These are phyloP conservation scores for Corniculantispora saksenae DNA, from an alignment of 2,329 filamentous ascomycete species.

Conservation along the genomic window DNA sequence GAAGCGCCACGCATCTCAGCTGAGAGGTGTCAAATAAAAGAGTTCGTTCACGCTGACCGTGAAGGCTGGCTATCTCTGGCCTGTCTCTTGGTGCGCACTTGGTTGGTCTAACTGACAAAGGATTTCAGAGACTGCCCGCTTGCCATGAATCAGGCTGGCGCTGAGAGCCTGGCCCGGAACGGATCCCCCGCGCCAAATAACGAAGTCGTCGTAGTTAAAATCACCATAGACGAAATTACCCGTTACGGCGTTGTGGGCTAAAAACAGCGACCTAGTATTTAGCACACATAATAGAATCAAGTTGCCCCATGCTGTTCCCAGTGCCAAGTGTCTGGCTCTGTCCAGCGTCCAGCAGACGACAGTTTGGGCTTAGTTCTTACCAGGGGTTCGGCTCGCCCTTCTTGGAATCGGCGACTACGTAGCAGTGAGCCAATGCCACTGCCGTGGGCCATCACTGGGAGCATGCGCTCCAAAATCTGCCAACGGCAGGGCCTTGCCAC, in stretches of 20 bases:
- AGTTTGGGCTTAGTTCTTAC: constrained; percentile 2
- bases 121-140: neutral
- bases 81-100: neutral
- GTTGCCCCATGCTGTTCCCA: neutral
- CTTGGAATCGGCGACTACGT: neutral
- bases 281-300: neutral
- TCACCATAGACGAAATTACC: neutral
- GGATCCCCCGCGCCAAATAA: neutral
- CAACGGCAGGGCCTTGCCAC: neutral
- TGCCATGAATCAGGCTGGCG: neutral
- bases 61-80: neutral
- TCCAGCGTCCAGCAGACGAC: neutral
- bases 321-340: neutral
- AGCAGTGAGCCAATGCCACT: neutral
- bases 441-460: neutral
- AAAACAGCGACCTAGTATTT: neutral
- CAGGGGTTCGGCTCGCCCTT: neutral
- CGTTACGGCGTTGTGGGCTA: neutral
- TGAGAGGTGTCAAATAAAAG: neutral
- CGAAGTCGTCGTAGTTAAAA: neutral
- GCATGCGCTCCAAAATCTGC: neutral
- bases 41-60: neutral
- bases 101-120: neutral
- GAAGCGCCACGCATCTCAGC: neutral
- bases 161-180: neutral